Percentiles rank a stretch among this genome's conserved stretches.
These are phyloP conservation scores for Zoysia pacifica DNA, from an alignment of 176 grass and related monocot species.

Conservation along the genomic window DNA sequence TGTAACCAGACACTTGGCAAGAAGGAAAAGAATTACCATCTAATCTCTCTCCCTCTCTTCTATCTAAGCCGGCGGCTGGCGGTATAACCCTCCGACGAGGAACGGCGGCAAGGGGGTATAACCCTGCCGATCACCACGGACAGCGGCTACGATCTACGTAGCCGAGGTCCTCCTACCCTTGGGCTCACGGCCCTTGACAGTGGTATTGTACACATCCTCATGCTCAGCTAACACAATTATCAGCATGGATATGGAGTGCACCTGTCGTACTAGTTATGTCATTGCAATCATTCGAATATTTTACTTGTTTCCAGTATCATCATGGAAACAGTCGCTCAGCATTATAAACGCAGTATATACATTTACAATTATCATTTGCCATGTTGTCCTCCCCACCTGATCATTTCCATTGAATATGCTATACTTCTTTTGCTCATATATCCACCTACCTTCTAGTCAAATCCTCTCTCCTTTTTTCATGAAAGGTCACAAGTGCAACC, in stretches of 20 bases:
- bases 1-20: too few species aligned
- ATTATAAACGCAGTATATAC: background rate
- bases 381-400: conserved; percentile 14
- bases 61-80: too few species aligned
- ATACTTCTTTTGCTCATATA: conserved; percentile 4
- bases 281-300: background rate
- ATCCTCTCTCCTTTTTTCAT: background rate
- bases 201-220: background rate
- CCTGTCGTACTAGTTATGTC: background rate
- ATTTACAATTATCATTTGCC: background rate
- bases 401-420: background rate
- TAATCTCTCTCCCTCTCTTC: too few species aligned
- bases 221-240: background rate
- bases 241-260: background rate
- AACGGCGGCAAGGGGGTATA: too few species aligned
- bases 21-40: too few species aligned
- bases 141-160: too few species aligned
- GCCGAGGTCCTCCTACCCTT: too few species aligned
- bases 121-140: too few species aligned
- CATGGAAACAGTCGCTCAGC: background rate
- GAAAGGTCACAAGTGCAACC: background rate
- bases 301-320: background rate
- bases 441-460: conserved; percentile 4
- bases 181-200: too few species aligned
- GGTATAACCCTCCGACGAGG: too few species aligned